Evolutionary conservation across 495 filamentous ascomycete genomes (phyloP).

Genomic region (Letharia lupina): DNA sequence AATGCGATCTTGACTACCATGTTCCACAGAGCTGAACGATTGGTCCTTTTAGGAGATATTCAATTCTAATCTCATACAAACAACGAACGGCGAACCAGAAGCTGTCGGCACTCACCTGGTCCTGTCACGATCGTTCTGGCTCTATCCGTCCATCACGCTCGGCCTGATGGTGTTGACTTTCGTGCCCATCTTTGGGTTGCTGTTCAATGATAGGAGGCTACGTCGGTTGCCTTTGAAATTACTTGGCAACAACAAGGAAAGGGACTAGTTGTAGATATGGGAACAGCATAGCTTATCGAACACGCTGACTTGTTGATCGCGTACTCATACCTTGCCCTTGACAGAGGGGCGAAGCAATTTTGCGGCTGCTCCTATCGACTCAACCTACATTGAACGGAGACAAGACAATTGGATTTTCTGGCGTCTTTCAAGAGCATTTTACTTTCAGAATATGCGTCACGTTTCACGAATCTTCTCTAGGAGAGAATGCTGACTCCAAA

Average conservation of each 20-base stretch:
- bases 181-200: background rate
- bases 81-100: background rate
- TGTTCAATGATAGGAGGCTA: background rate
- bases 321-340: no score
- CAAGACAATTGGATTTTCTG: no score
- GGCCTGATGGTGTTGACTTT: background rate
- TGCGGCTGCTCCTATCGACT: no score
- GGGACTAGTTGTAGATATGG: background rate
- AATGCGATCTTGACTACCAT: background rate
- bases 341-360: no score
- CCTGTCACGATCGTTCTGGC: background rate
- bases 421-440: no score
- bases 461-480: no score
- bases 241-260: background rate
- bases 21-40: background rate
- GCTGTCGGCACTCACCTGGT: background rate
- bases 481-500: no score
- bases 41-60: background rate
- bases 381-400: no score
- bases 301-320: no score
- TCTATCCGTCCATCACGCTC: background rate
- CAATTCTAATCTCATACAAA: background rate
- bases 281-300: no score
- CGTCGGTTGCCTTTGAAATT: background rate
- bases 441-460: no score